A percentile compares a stretch with the other conserved stretches of the same genome.
Conservation (phyloP, 2,329 filamentous ascomycete species). For the Didymella exigua region DNA sequence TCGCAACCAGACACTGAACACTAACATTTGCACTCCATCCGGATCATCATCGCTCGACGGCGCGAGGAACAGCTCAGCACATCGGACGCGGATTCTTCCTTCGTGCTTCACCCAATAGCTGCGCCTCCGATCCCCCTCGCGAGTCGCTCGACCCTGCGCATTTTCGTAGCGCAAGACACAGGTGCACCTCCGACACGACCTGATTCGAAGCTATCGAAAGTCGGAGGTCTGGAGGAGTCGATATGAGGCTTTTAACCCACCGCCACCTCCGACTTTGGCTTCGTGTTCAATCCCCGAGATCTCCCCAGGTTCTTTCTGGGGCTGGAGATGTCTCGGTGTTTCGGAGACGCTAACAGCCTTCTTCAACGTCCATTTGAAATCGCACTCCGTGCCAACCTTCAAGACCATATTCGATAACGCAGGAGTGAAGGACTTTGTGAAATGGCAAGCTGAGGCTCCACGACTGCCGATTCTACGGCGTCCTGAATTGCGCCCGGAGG, state of each 20-base stretch:
- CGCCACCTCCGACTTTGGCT: background rate
- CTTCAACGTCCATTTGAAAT: background rate
- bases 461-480: background rate
- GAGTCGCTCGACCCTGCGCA: background rate
- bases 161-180: constrained; percentile 11
- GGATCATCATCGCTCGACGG: background rate
- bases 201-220: background rate
- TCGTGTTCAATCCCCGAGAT: background rate
- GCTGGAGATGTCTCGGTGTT: background rate
- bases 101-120: background rate
- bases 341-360: background rate
- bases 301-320: background rate
- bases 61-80: background rate
- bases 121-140: background rate
- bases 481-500: background rate
- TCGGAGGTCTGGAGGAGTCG: constrained; percentile 3
- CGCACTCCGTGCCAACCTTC: too few relatives aligned
- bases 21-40: background rate
- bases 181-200: background rate
- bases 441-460: background rate
- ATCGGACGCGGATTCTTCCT: background rate
- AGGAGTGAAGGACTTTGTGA: too few relatives aligned
- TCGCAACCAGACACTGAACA: background rate
- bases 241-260: background rate
- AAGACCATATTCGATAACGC: too few relatives aligned